Evolutionary conservation across 495 filamentous ascomycete species (phyloP).

Genomic region (Lasiosphaeria miniovina): DNA sequence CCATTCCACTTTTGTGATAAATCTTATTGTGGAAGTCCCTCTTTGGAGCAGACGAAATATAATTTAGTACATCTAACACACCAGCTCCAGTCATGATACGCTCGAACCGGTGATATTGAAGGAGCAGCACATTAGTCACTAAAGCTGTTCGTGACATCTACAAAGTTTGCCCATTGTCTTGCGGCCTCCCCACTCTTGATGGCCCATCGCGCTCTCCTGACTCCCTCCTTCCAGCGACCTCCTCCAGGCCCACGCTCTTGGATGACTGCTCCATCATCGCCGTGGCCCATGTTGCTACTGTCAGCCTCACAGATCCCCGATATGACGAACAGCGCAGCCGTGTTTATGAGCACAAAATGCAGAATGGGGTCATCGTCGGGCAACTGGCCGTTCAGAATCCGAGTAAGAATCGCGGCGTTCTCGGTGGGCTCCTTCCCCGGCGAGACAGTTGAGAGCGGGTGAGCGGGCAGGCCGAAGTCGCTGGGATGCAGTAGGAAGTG

Average conservation of each 20-base stretch:
- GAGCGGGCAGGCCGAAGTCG: conserved; percentile 78
- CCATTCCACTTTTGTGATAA: too few relatives aligned
- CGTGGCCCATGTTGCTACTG: conserved; percentile 64
- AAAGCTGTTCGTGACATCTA: conserved; percentile 50
- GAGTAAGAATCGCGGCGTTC: conserved; percentile 79
- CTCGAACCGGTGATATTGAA: neutral
- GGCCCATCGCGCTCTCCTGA: conserved; percentile 78
- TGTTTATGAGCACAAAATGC: conserved; percentile 92
- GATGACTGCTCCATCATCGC: conserved; percentile 67
- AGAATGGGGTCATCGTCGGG: conserved; percentile 75
- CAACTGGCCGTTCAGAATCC: conserved; percentile 70
- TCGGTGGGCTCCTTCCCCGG: conserved; percentile 81
- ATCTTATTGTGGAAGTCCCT: too few relatives aligned
- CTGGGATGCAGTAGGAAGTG: conserved; percentile 71
- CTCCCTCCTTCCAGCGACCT: conserved; percentile 88
- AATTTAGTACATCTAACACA: too few relatives aligned
- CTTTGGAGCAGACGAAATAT: too few relatives aligned
- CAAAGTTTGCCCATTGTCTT: conserved; percentile 67
- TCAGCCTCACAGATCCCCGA: conserved; percentile 84
- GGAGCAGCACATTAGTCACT: conserved; percentile 12
- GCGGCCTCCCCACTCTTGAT: conserved; percentile 78
- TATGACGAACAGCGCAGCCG: conserved; percentile 79
- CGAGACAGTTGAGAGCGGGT: conserved; percentile 72
- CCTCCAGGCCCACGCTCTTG: conserved; percentile 77
- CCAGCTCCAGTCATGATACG: too few relatives aligned